Base-by-base conservation (phyloP, 345 rosid genomes). In the Melastoma malabathricum region DNA sequence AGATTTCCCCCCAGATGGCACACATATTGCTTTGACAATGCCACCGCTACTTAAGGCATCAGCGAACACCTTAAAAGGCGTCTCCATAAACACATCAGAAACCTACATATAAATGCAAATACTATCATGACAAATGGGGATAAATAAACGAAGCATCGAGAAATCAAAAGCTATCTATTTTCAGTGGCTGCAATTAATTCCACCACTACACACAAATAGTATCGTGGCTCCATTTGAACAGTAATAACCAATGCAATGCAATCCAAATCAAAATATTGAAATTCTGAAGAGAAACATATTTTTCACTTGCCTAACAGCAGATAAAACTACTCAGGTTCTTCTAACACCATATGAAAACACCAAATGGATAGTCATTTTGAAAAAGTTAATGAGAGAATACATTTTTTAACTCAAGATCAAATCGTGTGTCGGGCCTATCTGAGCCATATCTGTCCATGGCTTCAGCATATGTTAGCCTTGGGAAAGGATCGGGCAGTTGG, bases 341-440 rank as follows among this genome's bases (percentile, higher is more conserved):
- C 41, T 34, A 34, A 34, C 2, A 34, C 12, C 9, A 34, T 34
- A 34, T 9, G 41, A 12, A 10, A 34, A 34, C 2, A 34, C 6
- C 41, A 34, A 34, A 34, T 12, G 10, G 10, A 43, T 47, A 44
- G 39, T 22, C 16, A 54, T 54, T 16, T 27, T 2, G 45, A 43
- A 13, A n/a, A 48, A 25, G 45, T 47, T 61, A 57, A 65, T 23
- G 56, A 54, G 61, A 44, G 23, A 67, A 69, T 87, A 87, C 98
- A 51, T 92, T 84, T 74, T 84, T 87, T 79, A 92, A 76, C 75
- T 81, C 83, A 46, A 92, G 89, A 76, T 69, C 94, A 59, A 75
- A 92, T 79, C 98, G 81, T 49, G 74, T 76, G 68, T 92, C 98
- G 31, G 96, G 96, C 66, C 89, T 77, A 72, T 92, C 98, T 51